phyloP scores from a whole-genome alignment of 163 green algal genomes.

The Chloromonas sp. region DNA sequence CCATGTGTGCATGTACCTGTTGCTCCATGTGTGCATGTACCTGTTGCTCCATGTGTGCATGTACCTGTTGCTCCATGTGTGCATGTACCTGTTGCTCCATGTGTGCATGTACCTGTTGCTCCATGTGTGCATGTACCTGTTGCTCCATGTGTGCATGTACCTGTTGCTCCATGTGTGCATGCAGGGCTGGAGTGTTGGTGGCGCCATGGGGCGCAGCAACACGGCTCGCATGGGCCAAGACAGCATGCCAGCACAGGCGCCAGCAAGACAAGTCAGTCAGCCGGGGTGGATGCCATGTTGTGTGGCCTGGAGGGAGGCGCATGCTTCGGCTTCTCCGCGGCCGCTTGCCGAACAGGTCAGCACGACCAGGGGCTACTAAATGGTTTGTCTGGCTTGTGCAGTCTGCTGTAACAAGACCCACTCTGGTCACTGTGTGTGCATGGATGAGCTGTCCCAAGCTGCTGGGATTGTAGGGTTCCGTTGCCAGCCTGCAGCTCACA shows the following conservation, averaged over 20 bases:
- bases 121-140: too few relatives aligned
- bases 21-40: too few relatives aligned
- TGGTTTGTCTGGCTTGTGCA: too few relatives aligned
- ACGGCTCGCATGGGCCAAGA: too few relatives aligned
- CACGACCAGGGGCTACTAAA: too few relatives aligned
- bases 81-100: too few relatives aligned
- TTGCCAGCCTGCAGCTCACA: background rate
- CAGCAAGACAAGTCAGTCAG: slow-evolving; percentile 7
- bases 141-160: background rate
- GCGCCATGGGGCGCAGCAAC: slow-evolving; percentile 10
- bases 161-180: background rate
- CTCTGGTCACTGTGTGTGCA: too few relatives aligned
- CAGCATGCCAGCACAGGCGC: background rate
- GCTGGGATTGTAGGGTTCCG: background rate
- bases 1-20: too few relatives aligned
- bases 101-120: background rate
- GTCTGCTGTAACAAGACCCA: too few relatives aligned
- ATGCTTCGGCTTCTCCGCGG: slow-evolving; percentile 47
- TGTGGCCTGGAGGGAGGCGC: slow-evolving; percentile 42
- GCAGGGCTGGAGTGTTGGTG: slow-evolving; percentile 31
- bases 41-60: too few relatives aligned
- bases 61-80: too few relatives aligned
- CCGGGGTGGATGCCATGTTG: slow-evolving; percentile 25
- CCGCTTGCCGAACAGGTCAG: slow-evolving; percentile 36
- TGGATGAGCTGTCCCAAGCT: too few relatives aligned